Evolutionary conservation across 179 eudicot species (phyloP).

Genomic region (Carnegiea gigantea): DNA sequence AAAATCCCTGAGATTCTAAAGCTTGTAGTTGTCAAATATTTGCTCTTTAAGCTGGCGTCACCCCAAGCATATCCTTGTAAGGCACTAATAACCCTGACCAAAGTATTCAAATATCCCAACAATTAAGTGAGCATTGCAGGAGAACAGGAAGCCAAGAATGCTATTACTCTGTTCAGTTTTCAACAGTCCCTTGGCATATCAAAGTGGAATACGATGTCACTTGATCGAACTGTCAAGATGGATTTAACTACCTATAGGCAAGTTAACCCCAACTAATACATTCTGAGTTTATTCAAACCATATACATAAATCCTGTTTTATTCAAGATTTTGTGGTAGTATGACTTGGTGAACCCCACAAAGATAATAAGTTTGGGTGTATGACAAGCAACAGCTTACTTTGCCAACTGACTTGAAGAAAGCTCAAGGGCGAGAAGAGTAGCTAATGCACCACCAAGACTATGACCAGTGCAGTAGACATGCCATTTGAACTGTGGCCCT

Average conservation of each 20-base stretch:
- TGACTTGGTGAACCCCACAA: neutral
- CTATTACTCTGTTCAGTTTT: neutral
- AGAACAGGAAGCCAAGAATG: neutral
- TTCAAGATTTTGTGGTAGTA: neutral
- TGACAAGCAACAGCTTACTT: constrained; percentile 55
- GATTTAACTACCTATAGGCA: neutral
- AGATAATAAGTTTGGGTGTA: neutral
- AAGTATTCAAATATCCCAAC: neutral
- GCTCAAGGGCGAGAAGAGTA: constrained; percentile 93
- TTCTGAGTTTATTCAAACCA: neutral
- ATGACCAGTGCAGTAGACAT: constrained; percentile 88
- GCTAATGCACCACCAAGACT: constrained; percentile 98
- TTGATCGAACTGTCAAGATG: neutral
- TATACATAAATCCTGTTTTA: neutral
- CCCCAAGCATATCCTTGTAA: neutral
- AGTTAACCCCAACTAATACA: neutral
- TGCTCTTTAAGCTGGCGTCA: neutral
- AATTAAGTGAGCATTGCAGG: neutral
- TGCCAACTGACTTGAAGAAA: constrained; percentile 82
- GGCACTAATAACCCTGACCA: neutral
- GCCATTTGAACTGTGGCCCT: constrained; percentile 63
- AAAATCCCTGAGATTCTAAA: neutral
- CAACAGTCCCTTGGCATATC: neutral
- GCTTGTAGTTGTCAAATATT: neutral
- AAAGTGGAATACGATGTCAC: neutral